These are phyloP conservation scores for Lanmaoa pseudosensibilis DNA, from an alignment of 768 basidiomycete genomes.

Conservation along the genomic window DNA sequence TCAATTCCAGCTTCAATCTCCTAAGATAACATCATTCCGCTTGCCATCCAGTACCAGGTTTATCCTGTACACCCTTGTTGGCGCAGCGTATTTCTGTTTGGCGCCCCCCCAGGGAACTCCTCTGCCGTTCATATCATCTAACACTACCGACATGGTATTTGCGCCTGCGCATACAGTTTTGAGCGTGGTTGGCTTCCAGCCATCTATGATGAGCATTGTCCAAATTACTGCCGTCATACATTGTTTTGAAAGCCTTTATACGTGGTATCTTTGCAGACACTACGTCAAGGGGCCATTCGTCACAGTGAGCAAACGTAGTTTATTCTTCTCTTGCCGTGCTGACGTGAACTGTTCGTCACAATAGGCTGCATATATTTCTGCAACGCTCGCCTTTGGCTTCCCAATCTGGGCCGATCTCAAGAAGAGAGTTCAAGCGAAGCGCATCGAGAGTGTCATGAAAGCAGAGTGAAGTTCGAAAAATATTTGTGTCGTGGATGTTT, in stretches of 20 bases:
- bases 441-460: slow-evolving; percentile 83
- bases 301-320: slow-evolving; percentile 15
- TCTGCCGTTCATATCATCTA: slow-evolving; percentile 17
- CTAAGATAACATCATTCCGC: slow-evolving; percentile 58
- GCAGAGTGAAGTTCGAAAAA: slow-evolving; percentile 41
- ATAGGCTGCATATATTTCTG: slow-evolving; percentile 54
- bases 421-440: slow-evolving; percentile 58
- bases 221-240: slow-evolving; percentile 17
- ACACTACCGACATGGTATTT: slow-evolving; percentile 16
- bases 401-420: slow-evolving; percentile 56
- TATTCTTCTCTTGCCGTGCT: background rate
- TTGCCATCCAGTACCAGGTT: slow-evolving; percentile 40
- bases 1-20: slow-evolving; percentile 54
- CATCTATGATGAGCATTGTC: slow-evolving; percentile 7
- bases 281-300: slow-evolving; percentile 24
- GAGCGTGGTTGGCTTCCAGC: slow-evolving; percentile 17
- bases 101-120: slow-evolving; percentile 22
- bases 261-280: slow-evolving; percentile 29
- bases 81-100: slow-evolving; percentile 16
- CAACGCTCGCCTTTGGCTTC: slow-evolving; percentile 53
- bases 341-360: background rate
- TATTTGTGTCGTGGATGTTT: background rate
- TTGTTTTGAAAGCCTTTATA: slow-evolving; percentile 29
- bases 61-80: slow-evolving; percentile 16
- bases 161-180: slow-evolving; percentile 20